Conservation (phyloP, 2,329 filamentous ascomycete genomes). For the Clathrospora elynae region DNA sequence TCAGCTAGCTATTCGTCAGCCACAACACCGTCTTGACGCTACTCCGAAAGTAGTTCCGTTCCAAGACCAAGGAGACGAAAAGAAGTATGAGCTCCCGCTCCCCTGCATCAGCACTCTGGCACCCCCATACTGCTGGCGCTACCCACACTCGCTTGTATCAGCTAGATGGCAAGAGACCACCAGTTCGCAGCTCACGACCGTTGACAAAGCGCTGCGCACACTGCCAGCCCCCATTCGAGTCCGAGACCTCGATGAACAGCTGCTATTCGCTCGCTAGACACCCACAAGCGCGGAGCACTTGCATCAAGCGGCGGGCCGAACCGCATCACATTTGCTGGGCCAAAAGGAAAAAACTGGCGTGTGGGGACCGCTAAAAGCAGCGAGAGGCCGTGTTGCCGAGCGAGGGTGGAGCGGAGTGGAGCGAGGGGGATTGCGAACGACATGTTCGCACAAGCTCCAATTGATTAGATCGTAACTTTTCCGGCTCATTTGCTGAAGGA, state of each 20-base stretch:
- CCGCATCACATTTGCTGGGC: conserved; percentile 34
- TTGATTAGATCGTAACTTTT: too few species aligned
- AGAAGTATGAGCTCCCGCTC: conserved; percentile 7
- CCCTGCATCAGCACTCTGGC: too few species aligned
- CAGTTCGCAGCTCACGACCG: conserved; percentile 16
- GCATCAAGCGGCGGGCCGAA: conserved; percentile 43
- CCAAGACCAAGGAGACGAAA: conserved; percentile 11
- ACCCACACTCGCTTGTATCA: too few species aligned
- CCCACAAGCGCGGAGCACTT: conserved; percentile 30
- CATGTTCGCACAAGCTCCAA: conserved; percentile 12
- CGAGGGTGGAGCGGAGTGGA: conserved; percentile 34
- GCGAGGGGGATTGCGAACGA: conserved; percentile 27
- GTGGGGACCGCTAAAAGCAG: conserved; percentile 39
- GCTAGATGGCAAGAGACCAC: too few species aligned
- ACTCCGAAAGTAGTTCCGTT: conserved; percentile 12
- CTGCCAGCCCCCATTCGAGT: conserved; percentile 15
- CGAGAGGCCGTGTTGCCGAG: conserved; percentile 28
- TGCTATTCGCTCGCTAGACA: conserved; percentile 40
- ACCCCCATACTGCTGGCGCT: too few species aligned
- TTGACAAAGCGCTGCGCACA: conserved; percentile 18
- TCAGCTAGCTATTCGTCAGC: background rate
- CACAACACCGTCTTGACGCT: conserved; percentile 8
- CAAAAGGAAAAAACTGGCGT: conserved; percentile 38
- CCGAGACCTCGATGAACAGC: conserved; percentile 13
- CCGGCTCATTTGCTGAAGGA: too few species aligned